phyloP scores from a whole-genome alignment of 805 yeast species.

The Metschnikowia lachancei region DNA sequence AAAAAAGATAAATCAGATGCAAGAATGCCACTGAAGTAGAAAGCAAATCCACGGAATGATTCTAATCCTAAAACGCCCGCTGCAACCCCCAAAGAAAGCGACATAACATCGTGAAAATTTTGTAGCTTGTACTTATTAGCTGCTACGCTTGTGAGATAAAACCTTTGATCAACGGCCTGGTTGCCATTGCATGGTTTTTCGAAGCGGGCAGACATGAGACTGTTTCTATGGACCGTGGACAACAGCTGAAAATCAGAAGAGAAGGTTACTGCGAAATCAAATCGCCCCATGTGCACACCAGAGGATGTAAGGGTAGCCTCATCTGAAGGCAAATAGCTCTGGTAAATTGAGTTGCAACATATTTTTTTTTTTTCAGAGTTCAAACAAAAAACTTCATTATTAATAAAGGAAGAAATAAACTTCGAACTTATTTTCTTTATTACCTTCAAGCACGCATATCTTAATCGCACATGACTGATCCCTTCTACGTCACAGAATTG shows the following conservation, averaged over 20 bases:
- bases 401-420: background rate
- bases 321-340: conserved; percentile 2
- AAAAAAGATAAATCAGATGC: conserved; percentile 30
- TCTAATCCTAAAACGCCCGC: conserved; percentile 42
- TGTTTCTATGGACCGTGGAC: background rate
- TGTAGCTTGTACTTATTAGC: conserved; percentile 20
- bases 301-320: background rate
- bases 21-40: conserved; percentile 36
- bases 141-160: background rate
- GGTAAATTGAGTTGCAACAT: background rate
- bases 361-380: background rate
- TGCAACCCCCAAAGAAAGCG: conserved; percentile 39
- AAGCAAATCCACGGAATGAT: conserved; percentile 33
- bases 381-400: background rate
- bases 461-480: conserved; percentile 3
- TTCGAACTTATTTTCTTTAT: background rate
- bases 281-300: background rate
- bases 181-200: background rate
- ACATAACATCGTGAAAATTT: conserved; percentile 37
- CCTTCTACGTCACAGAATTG: conserved; percentile 8
- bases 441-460: background rate
- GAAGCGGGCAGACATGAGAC: background rate
- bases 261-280: background rate
- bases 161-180: conserved; percentile 1
- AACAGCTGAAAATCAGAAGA: background rate